phyloP scores from a whole-genome alignment of 2,329 filamentous ascomycete genomes.

The Cordyceps farinosa region DNA sequence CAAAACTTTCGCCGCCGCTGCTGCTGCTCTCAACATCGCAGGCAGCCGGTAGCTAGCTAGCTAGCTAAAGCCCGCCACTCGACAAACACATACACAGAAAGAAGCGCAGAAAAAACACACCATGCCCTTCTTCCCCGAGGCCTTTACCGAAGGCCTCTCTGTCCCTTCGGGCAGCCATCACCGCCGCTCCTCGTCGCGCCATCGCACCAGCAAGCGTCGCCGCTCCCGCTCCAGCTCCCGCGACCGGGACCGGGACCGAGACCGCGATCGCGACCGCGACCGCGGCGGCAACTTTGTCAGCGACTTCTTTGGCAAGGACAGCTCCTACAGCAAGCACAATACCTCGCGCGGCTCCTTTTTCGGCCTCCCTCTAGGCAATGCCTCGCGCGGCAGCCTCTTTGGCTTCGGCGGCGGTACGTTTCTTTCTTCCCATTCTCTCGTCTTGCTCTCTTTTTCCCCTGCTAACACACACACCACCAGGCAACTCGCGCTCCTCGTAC shows the following conservation, averaged over 20 bases:
- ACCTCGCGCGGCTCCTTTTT: constrained; percentile 46
- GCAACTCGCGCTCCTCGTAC: constrained; percentile 54
- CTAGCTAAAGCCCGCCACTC: background rate
- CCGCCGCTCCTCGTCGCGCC: constrained; percentile 24
- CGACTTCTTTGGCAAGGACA: constrained; percentile 37
- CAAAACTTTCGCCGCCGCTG: background rate
- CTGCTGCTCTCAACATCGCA: background rate
- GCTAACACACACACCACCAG: background rate
- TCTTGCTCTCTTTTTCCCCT: background rate
- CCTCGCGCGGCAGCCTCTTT: constrained; percentile 45
- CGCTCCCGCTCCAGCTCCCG: constrained; percentile 38
- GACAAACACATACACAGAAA: background rate
- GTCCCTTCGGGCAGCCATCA: constrained; percentile 29
- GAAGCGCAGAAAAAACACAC: background rate
- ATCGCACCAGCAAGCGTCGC: constrained; percentile 37
- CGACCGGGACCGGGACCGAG: constrained; percentile 25
- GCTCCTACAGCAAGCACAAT: constrained; percentile 38
- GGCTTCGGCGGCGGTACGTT: constrained; percentile 31
- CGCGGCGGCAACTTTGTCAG: constrained; percentile 28
- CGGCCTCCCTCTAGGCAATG: constrained; percentile 38
- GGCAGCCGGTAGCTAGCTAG: background rate
- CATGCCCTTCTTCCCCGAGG: constrained; percentile 32
- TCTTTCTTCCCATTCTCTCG: constrained; percentile 1
- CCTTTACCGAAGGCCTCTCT: constrained; percentile 31
- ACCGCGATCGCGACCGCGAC: constrained; percentile 23